Conservation (phyloP, 805 yeast species). For the Cyberlindnera nakhonratchasimensis region DNA sequence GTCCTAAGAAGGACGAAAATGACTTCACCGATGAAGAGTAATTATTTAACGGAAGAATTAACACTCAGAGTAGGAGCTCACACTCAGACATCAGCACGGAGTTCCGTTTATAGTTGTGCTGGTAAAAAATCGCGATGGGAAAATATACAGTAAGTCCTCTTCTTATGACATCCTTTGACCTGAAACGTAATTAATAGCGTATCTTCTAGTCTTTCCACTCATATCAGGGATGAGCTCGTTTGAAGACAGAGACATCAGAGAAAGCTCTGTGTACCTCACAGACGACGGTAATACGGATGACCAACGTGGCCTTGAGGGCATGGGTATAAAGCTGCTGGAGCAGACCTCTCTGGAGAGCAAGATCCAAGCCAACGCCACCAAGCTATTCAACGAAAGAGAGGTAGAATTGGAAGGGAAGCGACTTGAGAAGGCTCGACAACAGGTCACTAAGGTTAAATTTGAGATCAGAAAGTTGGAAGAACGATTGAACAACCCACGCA, state of each 20-base stretch:
- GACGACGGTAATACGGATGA: background rate
- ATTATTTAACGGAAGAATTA: background rate
- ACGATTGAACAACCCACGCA: slow-evolving; percentile 46
- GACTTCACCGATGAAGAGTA: slow-evolving; percentile 10
- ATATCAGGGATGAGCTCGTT: slow-evolving; percentile 2
- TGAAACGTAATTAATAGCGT: too few relatives aligned
- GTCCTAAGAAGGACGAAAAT: slow-evolving; percentile 30
- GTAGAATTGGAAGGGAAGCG: slow-evolving; percentile 72
- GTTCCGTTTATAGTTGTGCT: background rate
- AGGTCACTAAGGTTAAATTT: slow-evolving; percentile 39
- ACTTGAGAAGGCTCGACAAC: slow-evolving; percentile 59
- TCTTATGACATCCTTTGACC: too few relatives aligned
- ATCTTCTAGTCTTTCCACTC: too few relatives aligned
- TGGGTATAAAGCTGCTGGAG: slow-evolving; percentile 62
- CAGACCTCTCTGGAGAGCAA: slow-evolving; percentile 76
- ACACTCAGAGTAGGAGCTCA: too few relatives aligned
- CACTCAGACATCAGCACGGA: too few relatives aligned
- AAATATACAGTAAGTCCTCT: too few relatives aligned
- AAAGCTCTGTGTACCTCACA: background rate
- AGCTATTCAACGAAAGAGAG: slow-evolving; percentile 56
- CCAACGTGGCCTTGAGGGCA: slow-evolving; percentile 8
- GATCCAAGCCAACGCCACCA: slow-evolving; percentile 68
- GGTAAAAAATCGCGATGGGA: background rate
- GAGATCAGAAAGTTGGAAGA: slow-evolving; percentile 47
- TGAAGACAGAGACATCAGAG: background rate